Base-by-base conservation (phyloP, 345 rosid genomes). In the Gossypium sturtianum region DNA sequence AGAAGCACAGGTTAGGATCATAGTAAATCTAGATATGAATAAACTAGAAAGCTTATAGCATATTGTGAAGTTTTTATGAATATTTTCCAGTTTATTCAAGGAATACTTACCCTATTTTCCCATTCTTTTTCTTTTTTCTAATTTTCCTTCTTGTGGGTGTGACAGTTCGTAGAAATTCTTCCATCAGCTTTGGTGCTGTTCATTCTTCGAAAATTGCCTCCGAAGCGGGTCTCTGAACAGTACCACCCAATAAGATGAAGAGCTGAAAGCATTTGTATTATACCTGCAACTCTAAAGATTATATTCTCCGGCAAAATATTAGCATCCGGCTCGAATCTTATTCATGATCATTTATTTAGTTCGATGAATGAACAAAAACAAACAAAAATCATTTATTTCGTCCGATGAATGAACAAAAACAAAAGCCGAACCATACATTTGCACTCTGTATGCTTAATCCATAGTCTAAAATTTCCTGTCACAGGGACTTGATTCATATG, bases 161-260 rank as follows among this genome's bases (percentile, higher is more conserved):
- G n/a, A 72, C 89, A 89, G 97, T 57, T 87, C 80, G 97, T 89
- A 71, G 98, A 90, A 86, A 85, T 93, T 69, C 69, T 90, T 17
- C 98, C 98, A 15, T 90, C 97, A 17, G 81, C 90, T 27, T 57
- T 93, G 77, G 97, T 93, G 45, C 87, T 90, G 19, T 89, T 86
- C 76, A 89, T 89, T 80, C 74, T 93, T 72, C 85, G 94, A 71
- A 93, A 93, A 82, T 86, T 93, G 61, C 97, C 97, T 4, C 98
- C 97, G 0, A 85, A 82, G 83, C 90, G 93, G 9, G 83, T 88
- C 3, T 84, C 90, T 2, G 86, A 88, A 51, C 93, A 85, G 71
- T 89, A 89, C 66, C 90, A 88, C 68, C 93, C 89, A 16, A 89
- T 89, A 76, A 81, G 84, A 23, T 92, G 84, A 87, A 54, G 75